Evolutionary conservation across 164 flowering plant species (phyloP), one percentile per base, ranked within the genome.

Genomic region (Euptelea pleiosperma): DNA sequence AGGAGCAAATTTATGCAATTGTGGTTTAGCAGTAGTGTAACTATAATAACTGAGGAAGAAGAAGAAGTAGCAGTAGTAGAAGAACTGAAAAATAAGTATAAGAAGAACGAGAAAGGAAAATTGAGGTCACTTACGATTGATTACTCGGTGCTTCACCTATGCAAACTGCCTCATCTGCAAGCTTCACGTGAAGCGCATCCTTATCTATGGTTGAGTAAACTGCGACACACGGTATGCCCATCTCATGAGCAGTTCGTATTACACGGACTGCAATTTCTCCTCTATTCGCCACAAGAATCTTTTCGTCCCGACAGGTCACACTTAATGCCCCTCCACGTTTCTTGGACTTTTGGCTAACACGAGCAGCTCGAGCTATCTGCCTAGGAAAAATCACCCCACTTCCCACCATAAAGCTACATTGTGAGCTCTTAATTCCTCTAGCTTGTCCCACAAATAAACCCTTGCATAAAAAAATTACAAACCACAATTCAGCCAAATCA

Each of bases 81-180:
- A 28, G 36, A 30, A 52, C 16, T 12, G 16, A 21, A 15, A 19
- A 26, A 52, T 24, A 50, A 8, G 12, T 50, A 19, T 10, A n/a
- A 34, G 12, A 44, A 39, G 35, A 42, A 52, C 24, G 34, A 46
- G 35, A 30, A 22, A 29, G 24, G 5, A 45, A 37, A 44, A 54
- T 8, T 19, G 33, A 54, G 64, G 52, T 7, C 25, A 73, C 94
- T 83, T 78, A 93, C 99, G 97, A 93, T 62, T 90, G 97, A 63
- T 69, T 93, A 64, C 99, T 93, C 9, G 94, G 95, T 57, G 99
- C 99, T 83, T 93, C 99, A 58, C 99, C 99, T n/a, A 93, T 93
- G 76, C 99, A 93, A 62, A 93, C 92, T 12, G 97, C 74, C 67
- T 90, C 99, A 73, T 93, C 99, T 24, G 99, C 99, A 68, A 93